Percentiles rank a stretch among this genome's conserved stretches.
Conservation (phyloP, 2,329 filamentous ascomycete species). For the Colletotrichum falcatum region DNA sequence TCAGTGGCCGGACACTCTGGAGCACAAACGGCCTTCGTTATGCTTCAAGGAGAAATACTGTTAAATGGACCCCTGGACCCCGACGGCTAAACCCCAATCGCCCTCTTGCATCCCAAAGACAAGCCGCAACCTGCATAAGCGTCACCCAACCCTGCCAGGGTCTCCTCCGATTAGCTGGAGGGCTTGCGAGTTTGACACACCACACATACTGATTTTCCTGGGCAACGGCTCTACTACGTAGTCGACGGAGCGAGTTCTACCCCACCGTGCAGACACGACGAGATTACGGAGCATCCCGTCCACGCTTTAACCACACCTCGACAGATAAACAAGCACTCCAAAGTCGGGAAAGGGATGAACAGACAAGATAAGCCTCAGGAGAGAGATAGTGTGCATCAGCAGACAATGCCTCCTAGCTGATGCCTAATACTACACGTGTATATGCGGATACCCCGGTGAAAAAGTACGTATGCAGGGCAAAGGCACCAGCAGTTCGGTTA, state of each 20-base stretch:
- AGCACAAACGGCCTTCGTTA: constrained; percentile 18
- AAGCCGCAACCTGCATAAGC: constrained; percentile 40
- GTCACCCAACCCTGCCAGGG: constrained; percentile 36
- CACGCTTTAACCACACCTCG: constrained; percentile 26
- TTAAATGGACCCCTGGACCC: constrained; percentile 36
- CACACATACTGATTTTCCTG: constrained; percentile 16
- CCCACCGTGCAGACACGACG: constrained; percentile 14
- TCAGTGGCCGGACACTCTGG: constrained; percentile 10
- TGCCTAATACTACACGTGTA: background rate
- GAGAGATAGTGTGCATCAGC: constrained; percentile 16
- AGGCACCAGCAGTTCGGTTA: constrained; percentile 20
- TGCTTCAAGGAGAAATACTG: constrained; percentile 31
- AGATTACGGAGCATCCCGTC: constrained; percentile 32
- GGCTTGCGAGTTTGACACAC: constrained; percentile 17
- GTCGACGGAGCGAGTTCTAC: background rate
- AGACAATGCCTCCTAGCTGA: background rate
- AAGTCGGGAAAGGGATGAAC: background rate
- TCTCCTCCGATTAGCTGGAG: constrained; percentile 32
- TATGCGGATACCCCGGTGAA: background rate
- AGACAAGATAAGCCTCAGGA: background rate
- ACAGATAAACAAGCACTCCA: constrained; percentile 26
- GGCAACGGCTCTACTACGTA: background rate
- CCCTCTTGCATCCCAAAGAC: constrained; percentile 36
- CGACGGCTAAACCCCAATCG: constrained; percentile 36
- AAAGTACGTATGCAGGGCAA: constrained; percentile 30